Evolutionary conservation across 2,329 filamentous ascomycete species (phyloP).

Genomic region (Pyrenochaeta sp.): DNA sequence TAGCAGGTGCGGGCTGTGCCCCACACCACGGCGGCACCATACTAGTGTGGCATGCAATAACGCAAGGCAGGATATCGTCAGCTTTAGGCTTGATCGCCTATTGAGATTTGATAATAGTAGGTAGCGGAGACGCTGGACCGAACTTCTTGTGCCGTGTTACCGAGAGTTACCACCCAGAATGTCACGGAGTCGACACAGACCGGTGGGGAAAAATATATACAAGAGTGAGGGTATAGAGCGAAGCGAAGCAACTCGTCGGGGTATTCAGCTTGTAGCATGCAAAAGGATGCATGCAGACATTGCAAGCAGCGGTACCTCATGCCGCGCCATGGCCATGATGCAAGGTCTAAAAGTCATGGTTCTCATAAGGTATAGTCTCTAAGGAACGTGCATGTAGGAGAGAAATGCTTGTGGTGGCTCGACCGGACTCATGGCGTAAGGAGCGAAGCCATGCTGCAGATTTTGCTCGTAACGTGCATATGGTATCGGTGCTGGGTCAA

Average conservation of each 20-base stretch:
- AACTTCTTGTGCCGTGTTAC: too few species aligned
- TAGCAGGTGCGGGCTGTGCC: background rate
- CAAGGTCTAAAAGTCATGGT: background rate
- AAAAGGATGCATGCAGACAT: background rate
- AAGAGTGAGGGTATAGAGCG: background rate
- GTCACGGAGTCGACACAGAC: too few species aligned
- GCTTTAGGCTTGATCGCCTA: too few species aligned
- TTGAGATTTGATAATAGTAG: too few species aligned
- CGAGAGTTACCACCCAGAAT: too few species aligned
- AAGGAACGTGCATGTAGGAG: conserved; percentile 43
- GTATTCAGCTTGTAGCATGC: background rate
- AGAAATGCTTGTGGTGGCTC: conserved; percentile 40
- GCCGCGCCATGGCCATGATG: background rate
- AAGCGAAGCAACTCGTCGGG: background rate
- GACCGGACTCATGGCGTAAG: conserved; percentile 49
- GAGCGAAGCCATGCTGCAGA: conserved; percentile 40
- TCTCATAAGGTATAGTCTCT: conserved; percentile 7
- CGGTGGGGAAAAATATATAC: background rate
- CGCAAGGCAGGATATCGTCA: too few species aligned
- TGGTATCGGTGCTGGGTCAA: conserved; percentile 46
- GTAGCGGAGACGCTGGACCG: too few species aligned
- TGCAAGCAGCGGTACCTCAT: background rate
- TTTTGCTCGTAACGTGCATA: conserved; percentile 47
- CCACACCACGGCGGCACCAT: background rate
- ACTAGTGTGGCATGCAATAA: background rate